phyloP scores from a whole-genome alignment of 2,329 filamentous ascomycete genomes.

The Apiospora arundinis region DNA sequence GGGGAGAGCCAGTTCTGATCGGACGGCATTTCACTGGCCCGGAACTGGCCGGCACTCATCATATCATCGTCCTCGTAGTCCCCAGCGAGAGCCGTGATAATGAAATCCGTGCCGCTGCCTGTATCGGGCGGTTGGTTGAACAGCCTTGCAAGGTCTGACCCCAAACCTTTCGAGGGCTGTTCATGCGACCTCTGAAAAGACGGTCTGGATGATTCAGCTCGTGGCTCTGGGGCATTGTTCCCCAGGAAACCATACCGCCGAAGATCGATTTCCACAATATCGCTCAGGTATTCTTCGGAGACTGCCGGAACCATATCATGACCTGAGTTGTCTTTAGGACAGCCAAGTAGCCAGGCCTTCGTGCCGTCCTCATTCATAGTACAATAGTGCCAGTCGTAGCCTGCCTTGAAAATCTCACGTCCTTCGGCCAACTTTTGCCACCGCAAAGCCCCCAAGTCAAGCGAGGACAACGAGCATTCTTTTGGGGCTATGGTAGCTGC shows the following conservation, averaged over 20 bases:
- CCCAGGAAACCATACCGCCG: constrained; percentile 90
- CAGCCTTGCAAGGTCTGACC: constrained; percentile 81
- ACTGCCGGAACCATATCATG: constrained; percentile 72
- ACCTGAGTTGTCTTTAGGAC: constrained; percentile 73
- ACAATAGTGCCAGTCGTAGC: constrained; percentile 98
- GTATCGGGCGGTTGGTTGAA: constrained; percentile 87
- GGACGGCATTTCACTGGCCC: constrained; percentile 48
- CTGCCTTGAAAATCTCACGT: constrained; percentile 86
- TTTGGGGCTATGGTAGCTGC: constrained; percentile 84
- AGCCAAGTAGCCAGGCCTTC: constrained; percentile 96
- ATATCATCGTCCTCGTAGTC: constrained; percentile 74
- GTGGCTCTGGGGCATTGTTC: constrained; percentile 70
- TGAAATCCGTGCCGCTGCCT: constrained; percentile 88
- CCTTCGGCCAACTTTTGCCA: constrained; percentile 97
- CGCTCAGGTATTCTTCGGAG: constrained; percentile 90
- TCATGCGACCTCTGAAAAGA: constrained; percentile 56
- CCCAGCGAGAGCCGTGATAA: constrained; percentile 86
- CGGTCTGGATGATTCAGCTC: constrained; percentile 54
- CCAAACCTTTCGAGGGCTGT: constrained; percentile 71
- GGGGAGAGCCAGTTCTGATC: constrained; percentile 64
- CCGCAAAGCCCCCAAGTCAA: constrained; percentile 84
- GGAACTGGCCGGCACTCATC: constrained; percentile 57
- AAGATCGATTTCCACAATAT: constrained; percentile 92
- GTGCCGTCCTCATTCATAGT: constrained; percentile 95
- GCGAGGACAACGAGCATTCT: constrained; percentile 87